Base-by-base conservation (phyloP, 352 stramenopile species). In the Phytophthora multivora region DNA sequence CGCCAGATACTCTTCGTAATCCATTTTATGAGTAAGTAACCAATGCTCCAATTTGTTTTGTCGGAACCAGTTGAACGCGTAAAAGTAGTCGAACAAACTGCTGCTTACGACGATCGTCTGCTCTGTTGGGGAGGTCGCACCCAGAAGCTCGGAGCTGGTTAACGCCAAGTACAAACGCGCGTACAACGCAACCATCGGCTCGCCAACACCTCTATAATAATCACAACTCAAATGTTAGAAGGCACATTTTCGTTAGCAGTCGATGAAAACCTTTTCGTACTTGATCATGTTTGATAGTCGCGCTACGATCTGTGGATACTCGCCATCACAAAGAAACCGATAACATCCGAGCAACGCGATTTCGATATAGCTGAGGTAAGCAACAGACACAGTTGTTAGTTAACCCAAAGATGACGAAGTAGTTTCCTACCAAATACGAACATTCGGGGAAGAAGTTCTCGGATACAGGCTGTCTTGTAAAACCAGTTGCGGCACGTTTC, bases 401-500 rank as follows among this genome's bases (percentile, higher is more conserved):
- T 40, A 40, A 18, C 13, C 5, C 13, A 8, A 19, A 19, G 3
- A 19, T 15, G 13, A 39, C 13, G n/a, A 16, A 12, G 30, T 46
- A n/a, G 1, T 43, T 18, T 38, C 13, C 8, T 9, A 12, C 28
- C 28, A 33, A 33, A 5, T 4, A 59, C 64, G 54, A 83, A 96
- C 76, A 98, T 95, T 36, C 92, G 81, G 10, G 92, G 92, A 31
- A 97, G 67, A 18, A 98, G 80, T 54, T 97, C 91, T 41, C 91
- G 85, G 53, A 98, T 97, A 61, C 90, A 97, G 13, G 90, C 89
- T 0, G 88, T 96, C 73, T 98, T 98, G 83, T 97, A 97, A 52
- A 98, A 97, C 92, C 92, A 98, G 65, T 98, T 98, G 12, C 90
- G 88, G 19, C 88, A 96, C 19, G 88, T 98, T 66, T 97, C 92